Conservation (phyloP, 768 basidiomycete species). For the Naganishia friedmannii region DNA sequence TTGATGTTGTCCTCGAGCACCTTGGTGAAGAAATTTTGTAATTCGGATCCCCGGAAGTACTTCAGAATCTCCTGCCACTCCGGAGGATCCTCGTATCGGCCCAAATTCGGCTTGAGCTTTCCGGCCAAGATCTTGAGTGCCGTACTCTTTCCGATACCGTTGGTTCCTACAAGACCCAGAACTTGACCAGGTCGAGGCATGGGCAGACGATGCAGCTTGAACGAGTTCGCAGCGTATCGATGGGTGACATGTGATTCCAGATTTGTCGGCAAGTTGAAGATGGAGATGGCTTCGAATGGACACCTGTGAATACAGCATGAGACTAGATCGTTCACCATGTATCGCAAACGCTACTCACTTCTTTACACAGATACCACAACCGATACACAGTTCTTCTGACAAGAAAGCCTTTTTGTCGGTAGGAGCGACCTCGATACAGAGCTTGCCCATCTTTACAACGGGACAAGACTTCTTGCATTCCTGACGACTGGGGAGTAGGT, state of each 20-base stretch:
- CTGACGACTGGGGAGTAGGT: slow-evolving; percentile 58
- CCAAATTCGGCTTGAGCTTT: slow-evolving; percentile 70
- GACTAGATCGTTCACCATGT: not conserved
- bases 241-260: slow-evolving; percentile 94
- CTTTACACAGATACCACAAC: slow-evolving; percentile 99
- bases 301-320: slow-evolving; percentile 60
- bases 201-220: slow-evolving; percentile 96
- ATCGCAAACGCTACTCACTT: slow-evolving; percentile 63
- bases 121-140: slow-evolving; percentile 95
- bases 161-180: slow-evolving; percentile 95
- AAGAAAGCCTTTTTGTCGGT: slow-evolving; percentile 97
- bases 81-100: slow-evolving; percentile 94
- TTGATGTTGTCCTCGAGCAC: slow-evolving; percentile 97
- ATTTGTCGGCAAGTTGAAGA: slow-evolving; percentile 98
- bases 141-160: slow-evolving; percentile 99
- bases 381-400: slow-evolving; percentile 97
- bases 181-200: slow-evolving; percentile 97
- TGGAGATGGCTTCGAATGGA: slow-evolving; percentile 97
- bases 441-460: slow-evolving; percentile 96
- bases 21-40: slow-evolving; percentile 99
- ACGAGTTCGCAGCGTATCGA: slow-evolving; percentile 95
- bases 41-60: slow-evolving; percentile 96
- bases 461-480: slow-evolving; percentile 99
- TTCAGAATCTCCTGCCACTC: slow-evolving; percentile 99
- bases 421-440: slow-evolving; percentile 96